phyloP scores from a whole-genome alignment of 106 monocot species.

The Dendrobium chrysotoxum region DNA sequence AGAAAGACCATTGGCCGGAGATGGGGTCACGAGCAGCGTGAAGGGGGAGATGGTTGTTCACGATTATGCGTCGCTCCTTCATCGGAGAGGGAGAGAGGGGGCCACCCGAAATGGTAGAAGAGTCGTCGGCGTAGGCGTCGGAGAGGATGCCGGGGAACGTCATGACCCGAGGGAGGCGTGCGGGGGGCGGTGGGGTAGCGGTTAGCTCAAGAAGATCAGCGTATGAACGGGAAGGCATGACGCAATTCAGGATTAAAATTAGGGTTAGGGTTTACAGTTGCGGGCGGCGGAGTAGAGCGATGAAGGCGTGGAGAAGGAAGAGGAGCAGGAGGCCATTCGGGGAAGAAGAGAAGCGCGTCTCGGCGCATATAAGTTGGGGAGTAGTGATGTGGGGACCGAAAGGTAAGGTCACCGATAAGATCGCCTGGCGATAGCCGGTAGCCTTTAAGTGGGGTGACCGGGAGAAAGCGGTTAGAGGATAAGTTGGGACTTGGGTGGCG shows the following conservation, averaged over 20 bases:
- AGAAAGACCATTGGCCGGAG: slow-evolving; percentile 14
- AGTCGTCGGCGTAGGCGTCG: slow-evolving; percentile 21
- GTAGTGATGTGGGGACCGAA: background rate
- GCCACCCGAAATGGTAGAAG: background rate
- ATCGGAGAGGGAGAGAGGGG: slow-evolving; percentile 1
- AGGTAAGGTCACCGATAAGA: background rate
- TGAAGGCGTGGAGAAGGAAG: background rate
- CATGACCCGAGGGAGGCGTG: slow-evolving; percentile 40
- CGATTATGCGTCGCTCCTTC: slow-evolving; percentile 1
- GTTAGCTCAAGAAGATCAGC: slow-evolving; percentile 53
- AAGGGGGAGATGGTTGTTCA: slow-evolving; percentile 13
- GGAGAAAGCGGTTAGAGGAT: background rate
- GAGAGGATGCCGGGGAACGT: slow-evolving; percentile 34
- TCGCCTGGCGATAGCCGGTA: background rate
- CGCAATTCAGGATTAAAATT: background rate
- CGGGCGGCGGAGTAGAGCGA: background rate
- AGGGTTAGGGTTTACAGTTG: background rate
- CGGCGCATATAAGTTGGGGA: background rate
- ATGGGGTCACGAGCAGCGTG: slow-evolving; percentile 25
- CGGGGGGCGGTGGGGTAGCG: slow-evolving; percentile 4
- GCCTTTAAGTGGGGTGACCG: background rate
- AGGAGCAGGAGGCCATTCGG: background rate
- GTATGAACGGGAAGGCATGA: slow-evolving; percentile 70
- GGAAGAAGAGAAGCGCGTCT: background rate
- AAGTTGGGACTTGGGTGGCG: background rate